These are phyloP conservation scores for Catharanthus roseus DNA, from an alignment of 257 asterid species.

Conservation along the genomic window DNA sequence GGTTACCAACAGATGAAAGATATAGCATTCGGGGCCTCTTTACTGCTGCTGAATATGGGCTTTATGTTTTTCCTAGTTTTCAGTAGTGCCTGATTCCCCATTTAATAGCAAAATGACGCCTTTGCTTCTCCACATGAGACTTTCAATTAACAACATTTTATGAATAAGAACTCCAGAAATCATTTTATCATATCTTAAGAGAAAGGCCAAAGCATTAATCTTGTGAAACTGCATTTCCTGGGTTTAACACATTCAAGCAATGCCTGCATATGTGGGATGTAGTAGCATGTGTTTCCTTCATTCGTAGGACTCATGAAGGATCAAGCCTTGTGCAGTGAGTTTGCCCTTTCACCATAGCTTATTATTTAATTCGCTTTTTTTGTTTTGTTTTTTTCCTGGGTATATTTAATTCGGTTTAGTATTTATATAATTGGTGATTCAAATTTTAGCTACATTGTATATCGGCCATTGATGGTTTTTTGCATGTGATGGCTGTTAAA, in stretches of 20 bases:
- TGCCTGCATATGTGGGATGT: background rate
- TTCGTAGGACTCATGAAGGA: background rate
- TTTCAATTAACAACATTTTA: background rate
- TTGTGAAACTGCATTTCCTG: background rate
- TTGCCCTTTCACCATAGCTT: background rate
- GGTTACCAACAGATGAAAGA: background rate
- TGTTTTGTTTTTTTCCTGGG: too few species aligned
- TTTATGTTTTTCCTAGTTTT: background rate
- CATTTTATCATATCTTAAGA: background rate
- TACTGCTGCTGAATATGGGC: background rate
- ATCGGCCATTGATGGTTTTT: background rate
- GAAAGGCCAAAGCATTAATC: background rate
- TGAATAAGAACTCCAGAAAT: background rate
- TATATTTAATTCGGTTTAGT: too few species aligned
- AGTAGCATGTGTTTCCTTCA: background rate
- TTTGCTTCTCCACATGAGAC: background rate
- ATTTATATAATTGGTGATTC: background rate
- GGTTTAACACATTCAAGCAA: background rate
- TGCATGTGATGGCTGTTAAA: background rate
- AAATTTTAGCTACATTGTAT: background rate
- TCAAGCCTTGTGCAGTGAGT: background rate
- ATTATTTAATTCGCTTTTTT: background rate
- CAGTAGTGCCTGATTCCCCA: background rate
- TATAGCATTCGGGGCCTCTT: background rate
- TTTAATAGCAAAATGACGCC: background rate